Evolutionary conservation across 345 rosid species (phyloP), one percentile per base, ranked within the genome.

Genomic region (Erodium maritimum): DNA sequence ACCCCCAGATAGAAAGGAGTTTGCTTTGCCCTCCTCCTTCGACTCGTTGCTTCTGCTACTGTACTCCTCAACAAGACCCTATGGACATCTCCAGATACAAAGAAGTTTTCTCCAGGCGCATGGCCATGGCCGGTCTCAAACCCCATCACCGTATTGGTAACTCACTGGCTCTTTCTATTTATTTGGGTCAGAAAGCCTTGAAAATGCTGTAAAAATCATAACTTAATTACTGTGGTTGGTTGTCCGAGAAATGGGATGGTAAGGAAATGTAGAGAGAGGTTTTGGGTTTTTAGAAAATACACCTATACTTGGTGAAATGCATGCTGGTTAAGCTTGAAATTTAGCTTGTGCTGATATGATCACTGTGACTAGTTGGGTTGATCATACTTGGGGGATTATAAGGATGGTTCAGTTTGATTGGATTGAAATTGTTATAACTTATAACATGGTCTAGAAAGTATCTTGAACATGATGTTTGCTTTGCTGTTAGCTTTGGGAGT

Each of bases 41-140:
- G 14, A 46, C 63, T 52, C 73, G 89, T 65, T 59, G 72, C 42
- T 72, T 77, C 73, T 79, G 87, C 77, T 65, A 57, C 11, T 60
- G 75, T 56, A 59, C 57, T 21, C 69, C 10, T n/a, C 61, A 64
- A 61, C 80, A 79, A 23, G 55, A 73, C 1, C 61, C 71, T 0
- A 56, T 64, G 5, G 76, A 70, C 65, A 64, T 73, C 61, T 59
- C 77, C 5, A 64, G 9, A 22, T 81, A 84, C 53, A 72, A 66
- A 54, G 79, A 83, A 57, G 61, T 72, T 71, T 91, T 91, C 81
- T 76, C 77, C 65, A 67, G 66, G 63, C 67, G 83, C 55, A 91
- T 91, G 94, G 80, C 80, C 24, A 79, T 83, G 81, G 89, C 95
- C 1, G 96, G 96, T 21, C 87, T 93, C 74, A 77, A 81, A 65